Base-by-base conservation (phyloP, 192 early-diverging fungal genomes). In the Neocallimastix lanati region DNA sequence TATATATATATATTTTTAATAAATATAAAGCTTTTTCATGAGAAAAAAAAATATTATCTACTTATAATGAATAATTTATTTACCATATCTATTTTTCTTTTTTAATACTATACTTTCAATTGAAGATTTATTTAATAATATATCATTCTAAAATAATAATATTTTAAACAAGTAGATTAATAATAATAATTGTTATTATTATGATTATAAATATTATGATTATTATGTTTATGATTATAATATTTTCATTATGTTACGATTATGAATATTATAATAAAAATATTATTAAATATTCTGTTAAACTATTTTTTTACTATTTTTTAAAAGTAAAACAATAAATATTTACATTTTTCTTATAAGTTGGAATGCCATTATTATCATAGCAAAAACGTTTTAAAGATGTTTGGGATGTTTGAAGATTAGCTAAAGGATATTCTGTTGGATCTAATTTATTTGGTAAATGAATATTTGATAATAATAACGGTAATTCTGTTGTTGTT, bases 341-440 rank as follows among this genome's bases (percentile, higher is more conserved):
- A 36, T 90, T 86, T 50, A 89, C 82, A 80, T 89, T 88, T 28
- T 86, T 79, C 78, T 94, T 91, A 83, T 87, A 89, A 35, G 91
- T 88, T 28, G 90, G 89, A 78, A 93, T 86, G 14, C 93, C 93
- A 83, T 91, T 90, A 37, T 92, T 81, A 77, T 96, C 93, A 81
- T 94, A 91, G 29, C 90, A 91, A 86, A 96, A 93, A 78, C 88
- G 86, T 85, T 93, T 92, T 76, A 96, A 83, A 3, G 92, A 89
- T 12, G 93, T 93, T 11, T 90, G 88, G 2, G 92, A 89, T 12
- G 93, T 93, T 11, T 90, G 88, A 30, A 89, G 87, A 35, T 88
- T 86, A 6, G 93, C 91, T 35, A 96, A 84, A 33, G 93, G 93
- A 80, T 91, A 96, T 78, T 87, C 82, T 15, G 88, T 86, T 9